Conservation (phyloP, 2,329 filamentous ascomycete species). For the Lachnum nothofagi region DNA sequence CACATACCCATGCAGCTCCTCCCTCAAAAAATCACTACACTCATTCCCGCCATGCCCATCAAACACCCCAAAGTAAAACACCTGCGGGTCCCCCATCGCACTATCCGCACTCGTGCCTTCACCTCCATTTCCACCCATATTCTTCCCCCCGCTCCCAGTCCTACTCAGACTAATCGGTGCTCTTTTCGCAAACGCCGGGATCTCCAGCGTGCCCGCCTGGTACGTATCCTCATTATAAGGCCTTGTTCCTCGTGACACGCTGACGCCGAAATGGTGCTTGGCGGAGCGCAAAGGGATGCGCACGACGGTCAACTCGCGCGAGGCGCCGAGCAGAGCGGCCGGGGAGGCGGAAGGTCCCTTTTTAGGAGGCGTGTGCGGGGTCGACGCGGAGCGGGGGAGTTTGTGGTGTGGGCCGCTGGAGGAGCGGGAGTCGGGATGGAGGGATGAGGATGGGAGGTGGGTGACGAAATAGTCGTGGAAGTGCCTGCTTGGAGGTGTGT, state of each 20-base stretch:
- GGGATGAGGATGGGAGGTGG: slow-evolving; percentile 84
- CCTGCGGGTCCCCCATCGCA: slow-evolving; percentile 81
- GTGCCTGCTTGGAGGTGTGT: slow-evolving; percentile 15
- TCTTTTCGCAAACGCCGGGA: slow-evolving; percentile 86
- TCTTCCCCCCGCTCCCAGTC: slow-evolving; percentile 2
- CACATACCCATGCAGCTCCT: slow-evolving; percentile 82
- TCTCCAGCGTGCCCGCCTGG: slow-evolving; percentile 87
- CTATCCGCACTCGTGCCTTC: slow-evolving; percentile 68
- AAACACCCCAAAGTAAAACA: slow-evolving; percentile 96
- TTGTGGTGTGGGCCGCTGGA: slow-evolving; percentile 69
- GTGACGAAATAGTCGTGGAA: slow-evolving; percentile 99
- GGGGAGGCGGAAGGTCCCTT: slow-evolving; percentile 49
- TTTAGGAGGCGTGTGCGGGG: no score
- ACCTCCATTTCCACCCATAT: slow-evolving; percentile 30
- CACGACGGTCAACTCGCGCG: slow-evolving; percentile 82
- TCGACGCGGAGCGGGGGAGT: slow-evolving; percentile 77
- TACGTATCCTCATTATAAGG: slow-evolving; percentile 91
- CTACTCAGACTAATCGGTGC: slow-evolving; percentile 57
- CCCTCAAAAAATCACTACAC: slow-evolving; percentile 79
- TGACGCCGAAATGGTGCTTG: slow-evolving; percentile 90
- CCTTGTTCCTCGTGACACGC: slow-evolving; percentile 72
- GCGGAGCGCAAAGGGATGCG: slow-evolving; percentile 89
- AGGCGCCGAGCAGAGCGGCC: slow-evolving; percentile 52
- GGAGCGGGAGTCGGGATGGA: slow-evolving; percentile 76
- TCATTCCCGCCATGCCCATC: slow-evolving; percentile 90